Conservation (phyloP, 1,284 basidiomycete genomes). For the Pseudozyma thailandica region DNA sequence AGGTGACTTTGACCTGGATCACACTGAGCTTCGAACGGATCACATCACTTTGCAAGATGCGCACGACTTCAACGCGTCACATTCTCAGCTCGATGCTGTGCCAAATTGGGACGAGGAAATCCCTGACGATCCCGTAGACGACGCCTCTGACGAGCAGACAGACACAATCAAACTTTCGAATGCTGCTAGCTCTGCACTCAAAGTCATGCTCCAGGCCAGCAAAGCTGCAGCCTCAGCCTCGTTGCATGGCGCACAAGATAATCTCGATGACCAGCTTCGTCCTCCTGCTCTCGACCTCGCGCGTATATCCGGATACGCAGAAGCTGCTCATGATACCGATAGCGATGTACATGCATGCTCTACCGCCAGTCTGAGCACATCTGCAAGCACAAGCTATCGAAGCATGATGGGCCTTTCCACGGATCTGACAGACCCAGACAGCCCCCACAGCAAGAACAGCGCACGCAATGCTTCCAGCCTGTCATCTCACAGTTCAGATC, state of each 20-base stretch:
- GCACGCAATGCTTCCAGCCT: conserved; percentile 9
- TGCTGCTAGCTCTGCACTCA: conserved; percentile 38
- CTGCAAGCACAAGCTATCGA: conserved; percentile 47
- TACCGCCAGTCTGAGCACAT: conserved; percentile 40
- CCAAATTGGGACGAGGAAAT: conserved; percentile 28
- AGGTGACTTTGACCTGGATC: conserved; percentile 44
- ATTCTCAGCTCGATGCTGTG: conserved; percentile 8
- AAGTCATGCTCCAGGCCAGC: conserved; percentile 34
- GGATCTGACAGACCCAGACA: conserved; percentile 52
- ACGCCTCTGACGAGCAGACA: conserved; percentile 38
- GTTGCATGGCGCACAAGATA: not conserved
- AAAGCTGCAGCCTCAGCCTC: conserved; percentile 22
- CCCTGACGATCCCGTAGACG: conserved; percentile 15
- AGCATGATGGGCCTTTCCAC: conserved; percentile 51
- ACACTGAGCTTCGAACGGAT: conserved; percentile 36
- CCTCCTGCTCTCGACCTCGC: conserved; percentile 29
- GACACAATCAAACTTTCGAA: conserved; percentile 50
- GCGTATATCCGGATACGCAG: conserved; percentile 10
- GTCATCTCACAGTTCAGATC: conserved; percentile 27
- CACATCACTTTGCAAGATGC: conserved; percentile 26
- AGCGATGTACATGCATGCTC: conserved; percentile 11
- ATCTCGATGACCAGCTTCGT: conserved; percentile 24
- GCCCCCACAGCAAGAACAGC: conserved; percentile 32
- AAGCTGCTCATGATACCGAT: not conserved
- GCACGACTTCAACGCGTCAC: conserved; percentile 1